Evolutionary conservation across 768 basidiomycete species (phyloP), one percentile per base, ranked within the genome.

Genomic region (Galerina sulciceps): DNA sequence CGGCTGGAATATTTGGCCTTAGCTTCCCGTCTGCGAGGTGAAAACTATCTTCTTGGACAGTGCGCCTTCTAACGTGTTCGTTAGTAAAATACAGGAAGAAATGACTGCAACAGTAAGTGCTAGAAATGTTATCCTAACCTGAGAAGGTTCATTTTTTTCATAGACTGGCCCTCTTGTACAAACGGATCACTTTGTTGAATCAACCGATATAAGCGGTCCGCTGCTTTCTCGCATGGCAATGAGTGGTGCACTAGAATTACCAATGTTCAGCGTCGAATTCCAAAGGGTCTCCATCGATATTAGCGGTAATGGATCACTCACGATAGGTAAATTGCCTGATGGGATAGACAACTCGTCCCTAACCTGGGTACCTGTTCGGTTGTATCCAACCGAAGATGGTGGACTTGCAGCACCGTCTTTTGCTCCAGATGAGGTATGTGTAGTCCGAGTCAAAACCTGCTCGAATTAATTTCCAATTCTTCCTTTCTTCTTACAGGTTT

Each of bases 21-120:
- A 85, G 88, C 0, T 90, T 90, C 65, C 88, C 89, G 36, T 73
- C 77, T 34, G 85, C 82, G 59, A 88, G 87, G 88, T 87, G 38
- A 20, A 41, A 40, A n/a, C 14, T 34, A 37, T 26, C 47, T 41
- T n/a, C 31, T 31, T 26, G 14, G n/a, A 51, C 8, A 31, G 11
- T 35, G 38, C 8, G 35, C 36, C 6, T 42, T 38, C 22, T 41
- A 53, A 42, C 35, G 34, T 37, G n/a, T 34, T 45, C 26, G 34
- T 40, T 46, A n/a, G 4, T 44, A 44, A 20, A 13, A 23, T 67
- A 34, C 67, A 65, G 18, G 62, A 63, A 36, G 59, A 55, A 23
- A 11, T 66, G 14, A 14, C 55, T 8, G 46, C 41, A 10, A 42
- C 41, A 46, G 59, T 59, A 42, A 44, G 22, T 51, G 34, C 47